Base-by-base conservation (phyloP, 306 rosid genomes). In the Vigna radiata region DNA sequence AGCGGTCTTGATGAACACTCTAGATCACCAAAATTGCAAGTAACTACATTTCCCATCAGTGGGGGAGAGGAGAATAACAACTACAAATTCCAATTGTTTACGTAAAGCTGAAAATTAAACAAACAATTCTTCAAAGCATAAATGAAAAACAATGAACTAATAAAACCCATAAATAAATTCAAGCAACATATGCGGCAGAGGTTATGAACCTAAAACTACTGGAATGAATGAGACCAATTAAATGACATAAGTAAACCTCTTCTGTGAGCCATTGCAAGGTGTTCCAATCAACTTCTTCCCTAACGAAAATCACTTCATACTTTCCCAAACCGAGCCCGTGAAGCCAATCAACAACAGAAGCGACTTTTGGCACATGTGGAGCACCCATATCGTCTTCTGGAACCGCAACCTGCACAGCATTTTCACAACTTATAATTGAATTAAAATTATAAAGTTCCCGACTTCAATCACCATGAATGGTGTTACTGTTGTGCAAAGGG, bases 271-370 rank as follows among this genome's bases (percentile, higher is more conserved):
- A 94, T 43, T 86, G 89, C 65, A 94, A 66, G 12, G 96, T 61
- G 15, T 90, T 87, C 95, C 91, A 92, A 74, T 91, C 96, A 76
- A 94, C 89, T 86, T 94, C 98, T 80, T 94, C 98, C 69, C 87
- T 82, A 29, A 85, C 83, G 71, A 94, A 94, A 81, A 80, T 68
- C 63, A 84, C 89, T 67, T 83, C 91, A 36, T 94, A 94, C 75
- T 86, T 91, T 16, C 59, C 90, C 53, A 94, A 89, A 13, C 96
- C 95, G 1, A 91, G 85, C 50, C 67, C 72, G 0, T 77, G 85
- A 21, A 91, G 83, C 97, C 96, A 94, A 76, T 81, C 88, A 46
- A 86, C 82, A 69, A 92, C 93, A 70, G 86, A 52, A 63, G 87
- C 85, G 29, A 50, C 80, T 61, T 79, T 83, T 23, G 72, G 48